Conservation (phyloP, 1,284 basidiomycete species). For the Trametes pubescens region DNA sequence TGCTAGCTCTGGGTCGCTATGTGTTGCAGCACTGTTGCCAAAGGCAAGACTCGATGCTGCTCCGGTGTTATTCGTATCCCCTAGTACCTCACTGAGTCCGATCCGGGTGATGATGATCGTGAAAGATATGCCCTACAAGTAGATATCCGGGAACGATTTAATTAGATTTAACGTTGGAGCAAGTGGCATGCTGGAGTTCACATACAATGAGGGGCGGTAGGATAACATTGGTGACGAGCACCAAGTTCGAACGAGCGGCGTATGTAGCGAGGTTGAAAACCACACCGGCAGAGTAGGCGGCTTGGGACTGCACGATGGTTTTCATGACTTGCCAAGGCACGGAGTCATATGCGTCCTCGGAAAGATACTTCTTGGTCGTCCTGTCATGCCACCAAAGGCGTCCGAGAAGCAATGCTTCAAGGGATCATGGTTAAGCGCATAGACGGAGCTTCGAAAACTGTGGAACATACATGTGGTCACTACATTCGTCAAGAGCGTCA, state of each 20-base stretch:
- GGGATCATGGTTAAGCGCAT: not conserved
- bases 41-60: not conserved
- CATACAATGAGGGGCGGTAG: conserved; percentile 8
- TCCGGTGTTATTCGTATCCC: not conserved
- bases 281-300: conserved; percentile 9
- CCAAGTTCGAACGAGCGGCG: not conserved
- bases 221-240: not conserved
- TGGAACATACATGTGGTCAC: not conserved
- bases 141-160: too few species aligned
- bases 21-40: not conserved
- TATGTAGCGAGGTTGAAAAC: conserved; percentile 6
- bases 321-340: not conserved
- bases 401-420: not conserved
- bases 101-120: conserved; percentile 12
- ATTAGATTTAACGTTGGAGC: too few species aligned
- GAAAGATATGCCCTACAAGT: conserved; percentile 13
- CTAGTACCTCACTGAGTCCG: conserved; percentile 3
- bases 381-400: not conserved
- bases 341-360: not conserved
- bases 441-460: not conserved
- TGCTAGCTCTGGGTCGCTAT: not conserved
- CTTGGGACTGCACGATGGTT: conserved; percentile 11
- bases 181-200: not conserved
- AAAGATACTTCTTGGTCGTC: not conserved
- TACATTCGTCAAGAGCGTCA: not conserved